Percentiles rank a stretch among this genome's conserved stretches.
Evolutionary conservation across 495 filamentous ascomycete genomes (phyloP).

Genomic region (Aspergillus ellipticus): DNA sequence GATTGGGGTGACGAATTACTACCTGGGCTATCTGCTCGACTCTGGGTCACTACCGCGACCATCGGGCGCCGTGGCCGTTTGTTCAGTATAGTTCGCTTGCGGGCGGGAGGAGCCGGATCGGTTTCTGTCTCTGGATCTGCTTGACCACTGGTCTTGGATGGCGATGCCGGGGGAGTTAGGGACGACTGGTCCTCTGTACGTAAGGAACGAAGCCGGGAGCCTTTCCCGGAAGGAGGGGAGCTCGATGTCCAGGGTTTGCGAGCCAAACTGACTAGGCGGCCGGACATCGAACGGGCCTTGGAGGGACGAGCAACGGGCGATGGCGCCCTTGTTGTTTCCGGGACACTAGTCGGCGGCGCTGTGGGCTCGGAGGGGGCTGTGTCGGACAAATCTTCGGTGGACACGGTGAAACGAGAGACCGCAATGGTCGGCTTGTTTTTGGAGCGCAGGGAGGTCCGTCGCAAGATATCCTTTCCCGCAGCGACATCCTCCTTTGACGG

Average conservation of each 20-base stretch:
- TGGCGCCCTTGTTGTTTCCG: constrained; percentile 36
- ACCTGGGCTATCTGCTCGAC: constrained; percentile 37
- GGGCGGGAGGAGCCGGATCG: constrained; percentile 25
- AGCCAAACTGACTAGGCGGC: constrained; percentile 62
- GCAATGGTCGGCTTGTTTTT: constrained; percentile 33
- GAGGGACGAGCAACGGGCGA: constrained; percentile 42
- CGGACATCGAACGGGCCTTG: constrained; percentile 53
- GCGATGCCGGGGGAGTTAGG: constrained; percentile 12
- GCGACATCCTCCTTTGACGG: constrained; percentile 43
- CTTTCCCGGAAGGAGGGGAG: constrained; percentile 52
- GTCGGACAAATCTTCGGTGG: constrained; percentile 36
- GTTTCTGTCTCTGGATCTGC: constrained; percentile 27
- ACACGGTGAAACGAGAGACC: constrained; percentile 38
- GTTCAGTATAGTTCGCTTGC: constrained; percentile 38
- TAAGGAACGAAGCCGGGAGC: constrained; percentile 33
- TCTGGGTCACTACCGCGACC: constrained; percentile 46
- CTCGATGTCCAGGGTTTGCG: constrained; percentile 63
- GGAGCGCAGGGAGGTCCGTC: constrained; percentile 41
- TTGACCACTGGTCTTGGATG: constrained; percentile 6
- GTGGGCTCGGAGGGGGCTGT: constrained; percentile 12
- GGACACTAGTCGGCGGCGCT: constrained; percentile 17
- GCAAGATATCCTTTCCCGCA: constrained; percentile 45
- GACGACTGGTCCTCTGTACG: constrained; percentile 38
- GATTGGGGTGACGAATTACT: constrained; percentile 48
- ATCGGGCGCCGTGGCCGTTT: constrained; percentile 51